Percentiles rank a stretch among this genome's conserved stretches.
Evolutionary conservation across 2,329 filamentous ascomycete species (phyloP).

Genomic region (Triangularia setosa): DNA sequence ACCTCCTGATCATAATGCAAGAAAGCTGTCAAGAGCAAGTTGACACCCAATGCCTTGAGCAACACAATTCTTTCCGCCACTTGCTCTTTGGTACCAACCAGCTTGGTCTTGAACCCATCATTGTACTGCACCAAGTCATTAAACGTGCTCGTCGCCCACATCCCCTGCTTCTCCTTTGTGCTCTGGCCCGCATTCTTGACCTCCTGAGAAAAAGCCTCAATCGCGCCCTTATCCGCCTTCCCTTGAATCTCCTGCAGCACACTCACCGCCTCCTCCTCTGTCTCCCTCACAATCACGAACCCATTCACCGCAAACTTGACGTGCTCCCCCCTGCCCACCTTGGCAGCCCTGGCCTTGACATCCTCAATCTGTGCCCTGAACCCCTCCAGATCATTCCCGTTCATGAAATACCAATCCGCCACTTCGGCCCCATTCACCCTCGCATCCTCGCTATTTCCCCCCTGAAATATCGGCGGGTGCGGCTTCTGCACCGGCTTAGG

Average conservation of each 20-base stretch:
- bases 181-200: slow-evolving; percentile 48
- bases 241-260: slow-evolving; percentile 50
- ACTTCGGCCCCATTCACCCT: slow-evolving; percentile 45
- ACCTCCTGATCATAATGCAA: slow-evolving; percentile 52
- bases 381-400: slow-evolving; percentile 51
- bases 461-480: slow-evolving; percentile 51
- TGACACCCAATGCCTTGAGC: slow-evolving; percentile 42
- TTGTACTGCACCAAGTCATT: slow-evolving; percentile 53
- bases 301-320: slow-evolving; percentile 47
- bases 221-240: slow-evolving; percentile 48
- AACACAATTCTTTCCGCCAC: slow-evolving; percentile 47
- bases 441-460: slow-evolving; percentile 49
- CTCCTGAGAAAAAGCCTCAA: slow-evolving; percentile 45
- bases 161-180: slow-evolving; percentile 45
- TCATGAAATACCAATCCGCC: slow-evolving; percentile 53
- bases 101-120: slow-evolving; percentile 52
- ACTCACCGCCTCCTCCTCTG: slow-evolving; percentile 46
- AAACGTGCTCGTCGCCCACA: slow-evolving; percentile 51
- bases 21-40: slow-evolving; percentile 45
- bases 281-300: slow-evolving; percentile 47
- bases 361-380: slow-evolving; percentile 48
- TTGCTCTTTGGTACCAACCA: slow-evolving; percentile 50
- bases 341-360: slow-evolving; percentile 43
- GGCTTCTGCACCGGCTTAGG: slow-evolving; percentile 48
- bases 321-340: slow-evolving; percentile 37